A percentile compares a stretch with the other conserved stretches of the same genome.
Conservation (phyloP, 208 protist species). For the Leishmania martiniquensis region DNA sequence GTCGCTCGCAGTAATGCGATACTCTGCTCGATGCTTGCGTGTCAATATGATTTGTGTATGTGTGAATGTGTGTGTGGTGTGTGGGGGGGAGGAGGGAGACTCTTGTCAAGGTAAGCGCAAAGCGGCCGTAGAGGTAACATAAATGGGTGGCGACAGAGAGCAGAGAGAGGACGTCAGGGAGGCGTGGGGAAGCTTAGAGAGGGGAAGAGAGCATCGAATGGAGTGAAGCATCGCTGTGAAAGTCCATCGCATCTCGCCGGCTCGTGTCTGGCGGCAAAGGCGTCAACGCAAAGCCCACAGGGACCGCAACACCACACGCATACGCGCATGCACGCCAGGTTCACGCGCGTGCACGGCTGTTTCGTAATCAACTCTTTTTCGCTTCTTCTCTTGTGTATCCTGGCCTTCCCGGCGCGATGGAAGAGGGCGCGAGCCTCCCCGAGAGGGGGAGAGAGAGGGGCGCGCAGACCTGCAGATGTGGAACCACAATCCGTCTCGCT, state of each 20-base stretch:
- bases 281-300: not conserved
- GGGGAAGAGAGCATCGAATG: not conserved
- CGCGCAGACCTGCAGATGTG: no score
- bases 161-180: not conserved
- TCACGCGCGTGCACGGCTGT: no score
- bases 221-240: no score
- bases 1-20: not conserved
- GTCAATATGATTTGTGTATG: not conserved
- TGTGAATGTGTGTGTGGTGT: not conserved
- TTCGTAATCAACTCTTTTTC: no score
- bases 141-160: not conserved
- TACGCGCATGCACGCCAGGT: not conserved
- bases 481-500: no score
- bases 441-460: no score
- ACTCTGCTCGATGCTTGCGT: not conserved
- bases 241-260: no score
- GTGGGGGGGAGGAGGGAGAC: not conserved
- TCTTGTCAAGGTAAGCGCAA: not conserved
- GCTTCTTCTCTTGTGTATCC: no score
- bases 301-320: not conserved
- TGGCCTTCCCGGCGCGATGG: no score
- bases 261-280: not conserved
- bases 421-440: no score
- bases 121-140: not conserved
- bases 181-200: not conserved